Conservation (phyloP, 2,329 filamentous ascomycete genomes). For the Hyphodiscus sp. region DNA sequence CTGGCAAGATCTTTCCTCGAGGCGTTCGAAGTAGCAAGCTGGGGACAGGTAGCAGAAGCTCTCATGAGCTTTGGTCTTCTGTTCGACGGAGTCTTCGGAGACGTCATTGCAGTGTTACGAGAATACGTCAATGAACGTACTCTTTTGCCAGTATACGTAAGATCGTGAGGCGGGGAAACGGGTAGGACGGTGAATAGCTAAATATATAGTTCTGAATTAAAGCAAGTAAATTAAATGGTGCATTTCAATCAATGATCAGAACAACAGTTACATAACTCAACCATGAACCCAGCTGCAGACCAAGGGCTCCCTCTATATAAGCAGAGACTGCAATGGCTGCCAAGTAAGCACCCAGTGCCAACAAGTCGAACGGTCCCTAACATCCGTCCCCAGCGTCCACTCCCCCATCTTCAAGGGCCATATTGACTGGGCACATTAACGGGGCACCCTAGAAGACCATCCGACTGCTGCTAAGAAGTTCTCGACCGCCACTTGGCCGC, state of each 20-base stretch:
- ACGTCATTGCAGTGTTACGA: slow-evolving; percentile 6
- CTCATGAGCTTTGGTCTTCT: slow-evolving; percentile 48
- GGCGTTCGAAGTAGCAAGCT: slow-evolving; percentile 49
- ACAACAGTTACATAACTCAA: not conserved
- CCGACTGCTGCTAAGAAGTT: slow-evolving; percentile 7
- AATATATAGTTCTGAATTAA: not conserved
- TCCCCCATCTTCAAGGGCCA: not conserved
- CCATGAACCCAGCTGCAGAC: not conserved
- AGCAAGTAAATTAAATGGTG: not conserved
- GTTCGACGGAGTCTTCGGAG: slow-evolving; percentile 32
- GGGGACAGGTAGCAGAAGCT: slow-evolving; percentile 50
- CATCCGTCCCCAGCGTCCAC: not conserved
- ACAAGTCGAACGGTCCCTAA: not conserved
- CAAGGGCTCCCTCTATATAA: not conserved
- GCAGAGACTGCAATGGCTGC: not conserved
- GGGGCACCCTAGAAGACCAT: too few species aligned
- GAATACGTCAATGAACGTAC: not conserved
- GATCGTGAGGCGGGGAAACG: not conserved
- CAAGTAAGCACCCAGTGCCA: not conserved
- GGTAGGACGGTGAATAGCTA: not conserved
- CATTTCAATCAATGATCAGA: not conserved
- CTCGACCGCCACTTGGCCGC: slow-evolving; percentile 18
- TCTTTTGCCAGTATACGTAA: not conserved
- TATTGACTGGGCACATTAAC: too few species aligned
- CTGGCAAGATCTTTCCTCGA: slow-evolving; percentile 45